Conservation (phyloP, 345 rosid genomes). For the Eucalyptus pumila region DNA sequence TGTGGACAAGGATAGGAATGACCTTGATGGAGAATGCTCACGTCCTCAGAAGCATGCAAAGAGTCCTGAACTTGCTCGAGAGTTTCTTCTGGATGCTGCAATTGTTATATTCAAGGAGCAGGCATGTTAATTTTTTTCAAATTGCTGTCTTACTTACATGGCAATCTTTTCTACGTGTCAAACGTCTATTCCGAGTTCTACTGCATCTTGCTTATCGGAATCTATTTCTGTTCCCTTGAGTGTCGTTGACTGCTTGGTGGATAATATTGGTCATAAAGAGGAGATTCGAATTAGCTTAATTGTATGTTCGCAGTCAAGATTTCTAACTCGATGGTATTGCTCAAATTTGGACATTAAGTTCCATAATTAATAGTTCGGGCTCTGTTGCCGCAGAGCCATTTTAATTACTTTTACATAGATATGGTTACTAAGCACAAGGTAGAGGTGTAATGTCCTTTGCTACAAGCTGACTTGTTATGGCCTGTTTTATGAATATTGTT, state of each 20-base stretch:
- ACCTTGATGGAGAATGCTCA: constrained; percentile 91
- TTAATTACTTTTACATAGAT: neutral
- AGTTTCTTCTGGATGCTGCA: constrained; percentile 97
- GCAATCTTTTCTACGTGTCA: neutral
- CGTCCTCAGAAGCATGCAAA: constrained; percentile 99
- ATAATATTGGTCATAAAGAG: neutral
- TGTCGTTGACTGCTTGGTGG: neutral
- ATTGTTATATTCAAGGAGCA: constrained; percentile 93
- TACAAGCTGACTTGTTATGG: neutral
- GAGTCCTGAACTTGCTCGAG: constrained; percentile 99
- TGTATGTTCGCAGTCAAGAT: neutral
- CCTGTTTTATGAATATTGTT: neutral
- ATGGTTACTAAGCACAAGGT: neutral
- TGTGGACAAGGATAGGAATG: constrained; percentile 92
- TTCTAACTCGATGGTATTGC: neutral
- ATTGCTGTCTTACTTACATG: neutral
- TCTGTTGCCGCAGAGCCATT: neutral
- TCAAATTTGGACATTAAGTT: neutral
- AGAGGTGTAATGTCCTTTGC: neutral
- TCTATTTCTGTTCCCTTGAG: neutral
- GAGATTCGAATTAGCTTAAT: neutral
- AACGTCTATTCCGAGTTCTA: neutral
- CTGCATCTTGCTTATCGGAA: neutral
- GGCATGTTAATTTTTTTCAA: constrained; percentile 24
- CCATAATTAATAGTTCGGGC: neutral